Evolutionary conservation across 106 monocot species (phyloP), one percentile per base, ranked within the genome.

Genomic region (Phalaenopsis aphrodite): DNA sequence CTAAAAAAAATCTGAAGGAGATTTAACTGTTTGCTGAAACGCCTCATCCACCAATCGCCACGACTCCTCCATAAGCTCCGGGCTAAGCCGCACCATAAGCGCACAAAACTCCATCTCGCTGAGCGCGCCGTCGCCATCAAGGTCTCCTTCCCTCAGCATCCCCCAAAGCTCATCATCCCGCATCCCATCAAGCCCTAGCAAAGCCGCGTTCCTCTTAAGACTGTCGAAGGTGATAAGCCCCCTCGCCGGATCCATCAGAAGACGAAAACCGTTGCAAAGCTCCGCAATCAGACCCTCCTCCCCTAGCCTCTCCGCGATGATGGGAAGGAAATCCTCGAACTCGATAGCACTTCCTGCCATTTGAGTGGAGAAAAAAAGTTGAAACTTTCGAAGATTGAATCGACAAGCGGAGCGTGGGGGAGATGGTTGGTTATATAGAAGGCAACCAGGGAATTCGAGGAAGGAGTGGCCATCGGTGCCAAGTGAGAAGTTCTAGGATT

Each of bases 21-120:
- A 49, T 16, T 49, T 52, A 76, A 76, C 48, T 76, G 49, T 18
- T 76, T 36, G 49, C 42, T 30, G 76, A 52, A 76, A 49, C 11
- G 76, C 76, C 76, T 76, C 76, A 24, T 76, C 76, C 9, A 76
- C 21, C 49, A 47, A 76, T 42, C 76, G n/a, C 76, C 76, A 48
- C 3, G 76, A 76, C 49, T 79, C 79, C 16, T 79, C 75, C 84
- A 84, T 84, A 18, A 84, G 37, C 38, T 79, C 84, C n/a, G 84
- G 84, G 47, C 84, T 84, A 15, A 84, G 75, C 36, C 75, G 56
- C 45, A 84, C 84, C 84, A 84, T 84, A 74, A 84, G 74, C 56
- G 79, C 79, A 58, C 84, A 84, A 18, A 84, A 84, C 79, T 84
- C 84, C 79, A 79, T 84, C 84, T 84, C 64, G 72, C n/a, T 84